Base-by-base conservation (phyloP, 768 basidiomycete species). In the Hirschioporus abietinus region DNA sequence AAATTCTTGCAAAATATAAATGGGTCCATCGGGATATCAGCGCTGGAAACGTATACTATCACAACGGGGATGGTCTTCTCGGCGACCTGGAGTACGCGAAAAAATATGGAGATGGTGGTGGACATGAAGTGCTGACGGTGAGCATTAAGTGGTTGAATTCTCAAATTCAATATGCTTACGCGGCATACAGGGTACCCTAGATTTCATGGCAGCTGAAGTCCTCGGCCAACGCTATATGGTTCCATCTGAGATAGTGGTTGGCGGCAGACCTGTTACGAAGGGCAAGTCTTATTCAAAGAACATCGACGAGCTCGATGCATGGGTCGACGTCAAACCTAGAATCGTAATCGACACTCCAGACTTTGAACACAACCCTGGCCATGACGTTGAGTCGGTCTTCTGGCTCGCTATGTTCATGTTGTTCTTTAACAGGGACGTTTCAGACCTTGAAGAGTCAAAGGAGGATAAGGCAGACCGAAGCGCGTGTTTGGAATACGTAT, bases 201-300 rank as follows among this genome's bases (percentile, higher is more conserved):
- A 61, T 61, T 61, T 61, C 23, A 61, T 61, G 60, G 60, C 60
- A 2, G 60, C 60, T 34, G 60, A 61, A 61, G 60, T 61, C 60
- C 30, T 25, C 60, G 27, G 59, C 7, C 23, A 27, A 20, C 7
- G 20, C 23, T 60, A 60, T 60, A 23, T 27, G 27, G n/a, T 60
- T 60, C 27, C n/a, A 20, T 27, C 59, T 23, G 23, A 60, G 59
- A 20, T 60, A 10, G 59, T 7, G 10, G 23, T 27, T 23, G 23
- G 20, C 10, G 27, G 20, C 23, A 10, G 7, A 7, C n/a, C 10
- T 60, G 35, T 7, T 36, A 36, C 35, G 7, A 7, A 36, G 15
- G 35, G 15, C 15, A 15, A 36, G 7, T 7, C 7, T 36, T 7
- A 7, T 36, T 15, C 15, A 36, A 36, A 36, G 7, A 36, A 36